phyloP scores from a whole-genome alignment of 2,329 filamentous ascomycete species.

The Phialophora chinensis region DNA sequence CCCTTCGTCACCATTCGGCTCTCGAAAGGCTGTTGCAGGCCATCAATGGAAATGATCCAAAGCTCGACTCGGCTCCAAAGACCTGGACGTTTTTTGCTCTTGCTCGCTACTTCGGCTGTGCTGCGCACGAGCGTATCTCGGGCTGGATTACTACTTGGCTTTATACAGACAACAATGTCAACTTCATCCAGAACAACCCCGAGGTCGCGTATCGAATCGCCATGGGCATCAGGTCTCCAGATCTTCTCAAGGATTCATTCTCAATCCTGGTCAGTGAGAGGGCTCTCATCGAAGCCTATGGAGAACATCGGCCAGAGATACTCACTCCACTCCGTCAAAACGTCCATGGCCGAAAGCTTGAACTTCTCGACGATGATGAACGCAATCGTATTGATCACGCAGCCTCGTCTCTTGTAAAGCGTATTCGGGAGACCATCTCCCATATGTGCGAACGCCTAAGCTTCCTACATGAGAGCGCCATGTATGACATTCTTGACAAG shows the following conservation, averaged over 20 bases:
- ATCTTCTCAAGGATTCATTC: conserved; percentile 57
- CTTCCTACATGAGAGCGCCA: conserved; percentile 47
- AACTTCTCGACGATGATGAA: conserved; percentile 60
- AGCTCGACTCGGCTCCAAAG: conserved; percentile 68
- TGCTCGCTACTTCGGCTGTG: conserved; percentile 62
- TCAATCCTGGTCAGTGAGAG: conserved; percentile 68
- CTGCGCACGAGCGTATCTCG: conserved; percentile 43
- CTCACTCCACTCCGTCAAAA: conserved; percentile 12
- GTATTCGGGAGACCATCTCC: conserved; percentile 49
- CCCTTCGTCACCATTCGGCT: conserved; percentile 65
- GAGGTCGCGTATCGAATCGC: conserved; percentile 67
- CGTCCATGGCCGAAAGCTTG: conserved; percentile 57
- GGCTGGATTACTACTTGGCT: conserved; percentile 66
- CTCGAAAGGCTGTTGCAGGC: conserved; percentile 67
- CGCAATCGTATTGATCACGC: conserved; percentile 66
- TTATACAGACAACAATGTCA: conserved; percentile 58
- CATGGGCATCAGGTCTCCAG: conserved; percentile 45
- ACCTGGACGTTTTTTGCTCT: conserved; percentile 71
- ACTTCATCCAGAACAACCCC: conserved; percentile 68
- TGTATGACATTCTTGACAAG: conserved; percentile 43
- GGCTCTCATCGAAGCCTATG: conserved; percentile 54
- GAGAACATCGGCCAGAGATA: conserved; percentile 23
- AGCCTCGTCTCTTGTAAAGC: conserved; percentile 58
- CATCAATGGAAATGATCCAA: conserved; percentile 61
- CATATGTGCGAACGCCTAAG: conserved; percentile 46